phyloP scores from a whole-genome alignment of 192 early-diverging fungal species.

The Backusella australiensis region DNA sequence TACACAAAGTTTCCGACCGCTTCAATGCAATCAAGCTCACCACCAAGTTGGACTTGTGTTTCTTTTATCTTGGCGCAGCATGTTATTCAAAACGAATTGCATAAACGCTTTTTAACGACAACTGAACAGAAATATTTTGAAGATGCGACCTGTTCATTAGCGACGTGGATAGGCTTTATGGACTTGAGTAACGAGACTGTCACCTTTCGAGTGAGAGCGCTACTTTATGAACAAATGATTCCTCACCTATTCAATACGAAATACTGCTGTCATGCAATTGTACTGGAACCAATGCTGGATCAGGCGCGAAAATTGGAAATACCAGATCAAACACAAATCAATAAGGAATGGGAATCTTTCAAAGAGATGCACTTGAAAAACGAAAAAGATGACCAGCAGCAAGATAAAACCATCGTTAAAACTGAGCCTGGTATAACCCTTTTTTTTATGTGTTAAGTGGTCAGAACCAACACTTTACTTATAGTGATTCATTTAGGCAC shows the following conservation, averaged over 20 bases:
- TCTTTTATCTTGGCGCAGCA: conserved; percentile 17
- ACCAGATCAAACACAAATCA: neutral
- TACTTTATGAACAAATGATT: conserved; percentile 77
- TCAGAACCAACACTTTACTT: neutral
- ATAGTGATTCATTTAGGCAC: neutral
- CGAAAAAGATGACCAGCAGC: neutral
- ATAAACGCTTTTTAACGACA: conserved; percentile 7
- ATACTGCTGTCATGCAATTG: conserved; percentile 34
- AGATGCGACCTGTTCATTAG: conserved; percentile 7
- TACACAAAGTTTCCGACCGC: neutral
- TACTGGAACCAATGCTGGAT: neutral
- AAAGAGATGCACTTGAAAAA: neutral
- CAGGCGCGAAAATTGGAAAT: neutral
- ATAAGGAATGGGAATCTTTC: neutral
- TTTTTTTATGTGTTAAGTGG: neutral
- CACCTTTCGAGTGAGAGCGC: conserved; percentile 64
- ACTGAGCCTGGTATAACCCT: neutral
- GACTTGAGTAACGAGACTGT: conserved; percentile 31
- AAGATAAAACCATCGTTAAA: neutral
- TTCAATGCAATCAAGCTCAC: conserved; percentile 1
- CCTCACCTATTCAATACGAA: conserved; percentile 51
- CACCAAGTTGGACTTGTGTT: conserved; percentile 6
- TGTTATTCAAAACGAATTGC: conserved; percentile 10
- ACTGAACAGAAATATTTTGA: conserved; percentile 24
- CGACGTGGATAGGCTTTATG: conserved; percentile 19